A percentile compares a stretch with the other conserved stretches of the same genome.
These are phyloP conservation scores for Kandelia obovata DNA, from an alignment of 345 rosid genomes.

Conservation along the genomic window DNA sequence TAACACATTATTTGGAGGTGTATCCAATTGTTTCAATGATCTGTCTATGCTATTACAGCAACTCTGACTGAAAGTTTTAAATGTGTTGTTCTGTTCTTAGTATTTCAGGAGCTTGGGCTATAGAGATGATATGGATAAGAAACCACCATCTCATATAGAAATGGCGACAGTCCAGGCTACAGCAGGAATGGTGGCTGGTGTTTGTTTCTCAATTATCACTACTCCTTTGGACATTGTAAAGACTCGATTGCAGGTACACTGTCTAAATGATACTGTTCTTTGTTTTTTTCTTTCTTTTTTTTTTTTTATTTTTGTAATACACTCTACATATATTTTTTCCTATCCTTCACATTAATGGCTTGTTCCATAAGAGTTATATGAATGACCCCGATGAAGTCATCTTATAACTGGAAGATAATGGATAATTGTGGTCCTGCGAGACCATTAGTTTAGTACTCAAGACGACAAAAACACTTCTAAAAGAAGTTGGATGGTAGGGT, in stretches of 20 bases:
- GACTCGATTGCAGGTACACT: constrained; percentile 60
- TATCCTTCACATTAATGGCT: too few relatives aligned
- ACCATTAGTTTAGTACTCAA: constrained; percentile 55
- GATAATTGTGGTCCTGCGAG: constrained; percentile 56
- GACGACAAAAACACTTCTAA: constrained; percentile 43
- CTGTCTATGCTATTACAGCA: background rate
- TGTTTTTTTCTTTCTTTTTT: background rate
- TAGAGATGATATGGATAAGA: constrained; percentile 39
- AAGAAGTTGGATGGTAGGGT: constrained; percentile 62
- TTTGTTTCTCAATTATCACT: constrained; percentile 52
- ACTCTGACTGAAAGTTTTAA: too few relatives aligned
- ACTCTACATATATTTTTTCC: too few relatives aligned
- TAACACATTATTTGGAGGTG: constrained; percentile 63
- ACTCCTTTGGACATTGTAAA: constrained; percentile 63
- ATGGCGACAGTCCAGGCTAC: constrained; percentile 56
- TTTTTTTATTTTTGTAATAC: background rate
- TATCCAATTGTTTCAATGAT: background rate
- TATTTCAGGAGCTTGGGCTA: constrained; percentile 49
- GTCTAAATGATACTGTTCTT: background rate
- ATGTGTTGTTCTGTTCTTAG: too few relatives aligned
- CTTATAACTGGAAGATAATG: constrained; percentile 38
- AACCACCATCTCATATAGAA: constrained; percentile 58
- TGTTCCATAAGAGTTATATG: background rate
- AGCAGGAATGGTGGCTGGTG: constrained; percentile 60
- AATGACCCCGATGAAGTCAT: background rate